Conservation (phyloP, 179 eudicot genomes). For the Silene noctiflora region DNA sequence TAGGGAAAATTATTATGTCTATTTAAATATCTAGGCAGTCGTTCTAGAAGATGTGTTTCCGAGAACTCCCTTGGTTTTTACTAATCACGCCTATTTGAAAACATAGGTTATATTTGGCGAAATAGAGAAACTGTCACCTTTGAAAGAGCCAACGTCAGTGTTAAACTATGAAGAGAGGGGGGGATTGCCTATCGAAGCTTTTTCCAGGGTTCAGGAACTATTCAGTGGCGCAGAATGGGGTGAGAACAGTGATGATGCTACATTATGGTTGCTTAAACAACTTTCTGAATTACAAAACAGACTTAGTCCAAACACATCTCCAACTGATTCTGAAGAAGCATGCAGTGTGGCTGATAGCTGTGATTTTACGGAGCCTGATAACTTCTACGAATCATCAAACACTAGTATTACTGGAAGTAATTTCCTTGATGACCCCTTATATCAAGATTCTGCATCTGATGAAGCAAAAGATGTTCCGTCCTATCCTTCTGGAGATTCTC, state of each 20-base stretch:
- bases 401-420: constrained; percentile 35
- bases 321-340: constrained; percentile 91
- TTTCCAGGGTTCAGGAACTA: constrained; percentile 89
- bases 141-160: constrained; percentile 57
- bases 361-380: constrained; percentile 80
- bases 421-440: constrained; percentile 66
- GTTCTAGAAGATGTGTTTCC: background rate
- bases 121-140: constrained; percentile 68
- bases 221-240: constrained; percentile 86
- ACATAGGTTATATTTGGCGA: constrained; percentile 82
- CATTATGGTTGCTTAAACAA: constrained; percentile 89
- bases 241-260: constrained; percentile 83
- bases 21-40: no score
- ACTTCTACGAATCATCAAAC: constrained; percentile 37
- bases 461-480: constrained; percentile 54
- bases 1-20: no score
- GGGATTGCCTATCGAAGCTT: constrained; percentile 95
- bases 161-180: constrained; percentile 83
- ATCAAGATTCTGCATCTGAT: constrained; percentile 64
- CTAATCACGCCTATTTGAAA: constrained; percentile 12
- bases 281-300: constrained; percentile 61
- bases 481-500: constrained; percentile 32
- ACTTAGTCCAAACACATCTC: constrained; percentile 71
- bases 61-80: constrained; percentile 14
- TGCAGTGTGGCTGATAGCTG: constrained; percentile 75